Evolutionary conservation across 129 eudicot species (phyloP).

Genomic region (Saussurea involucrata): DNA sequence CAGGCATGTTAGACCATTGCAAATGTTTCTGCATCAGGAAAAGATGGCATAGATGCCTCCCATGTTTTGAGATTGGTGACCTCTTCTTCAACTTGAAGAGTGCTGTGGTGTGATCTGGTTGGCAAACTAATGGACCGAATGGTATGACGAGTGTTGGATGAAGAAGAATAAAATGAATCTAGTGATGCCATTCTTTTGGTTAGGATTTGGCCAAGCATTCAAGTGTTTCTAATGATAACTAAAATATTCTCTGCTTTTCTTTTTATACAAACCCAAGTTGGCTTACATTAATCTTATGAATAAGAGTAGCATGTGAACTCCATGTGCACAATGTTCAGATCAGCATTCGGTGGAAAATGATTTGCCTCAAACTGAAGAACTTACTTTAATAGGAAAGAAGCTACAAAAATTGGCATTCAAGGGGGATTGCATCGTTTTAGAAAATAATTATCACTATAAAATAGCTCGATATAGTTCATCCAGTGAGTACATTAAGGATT

Average conservation of each 20-base stretch:
- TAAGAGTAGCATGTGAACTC: conserved; percentile 12
- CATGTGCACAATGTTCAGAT: conserved; percentile 15
- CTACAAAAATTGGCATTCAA: neutral
- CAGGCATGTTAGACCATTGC: conserved; percentile 3
- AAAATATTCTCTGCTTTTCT: neutral
- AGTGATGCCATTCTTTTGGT: conserved; percentile 19
- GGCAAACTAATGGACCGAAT: conserved; percentile 27
- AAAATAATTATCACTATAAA: neutral
- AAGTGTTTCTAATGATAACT: conserved; percentile 1
- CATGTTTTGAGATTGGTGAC: conserved; percentile 13
- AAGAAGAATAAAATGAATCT: conserved; percentile 5
- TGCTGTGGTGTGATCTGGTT: conserved; percentile 16
- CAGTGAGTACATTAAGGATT: conserved; percentile 40
- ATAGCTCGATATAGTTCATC: conserved; percentile 1
- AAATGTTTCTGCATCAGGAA: conserved; percentile 13
- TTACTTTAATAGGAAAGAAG: neutral
- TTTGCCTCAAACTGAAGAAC: neutral
- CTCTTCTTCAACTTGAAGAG: conserved; percentile 26
- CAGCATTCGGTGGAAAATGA: neutral
- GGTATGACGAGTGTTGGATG: conserved; percentile 5
- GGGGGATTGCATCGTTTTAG: neutral
- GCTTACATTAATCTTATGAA: conserved; percentile 9
- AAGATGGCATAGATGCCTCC: conserved; percentile 13
- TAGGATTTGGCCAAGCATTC: conserved; percentile 14
- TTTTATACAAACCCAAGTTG: conserved; percentile 17